Base-by-base conservation (phyloP, 768 basidiomycete genomes). In the Mrakia blollopis region DNA sequence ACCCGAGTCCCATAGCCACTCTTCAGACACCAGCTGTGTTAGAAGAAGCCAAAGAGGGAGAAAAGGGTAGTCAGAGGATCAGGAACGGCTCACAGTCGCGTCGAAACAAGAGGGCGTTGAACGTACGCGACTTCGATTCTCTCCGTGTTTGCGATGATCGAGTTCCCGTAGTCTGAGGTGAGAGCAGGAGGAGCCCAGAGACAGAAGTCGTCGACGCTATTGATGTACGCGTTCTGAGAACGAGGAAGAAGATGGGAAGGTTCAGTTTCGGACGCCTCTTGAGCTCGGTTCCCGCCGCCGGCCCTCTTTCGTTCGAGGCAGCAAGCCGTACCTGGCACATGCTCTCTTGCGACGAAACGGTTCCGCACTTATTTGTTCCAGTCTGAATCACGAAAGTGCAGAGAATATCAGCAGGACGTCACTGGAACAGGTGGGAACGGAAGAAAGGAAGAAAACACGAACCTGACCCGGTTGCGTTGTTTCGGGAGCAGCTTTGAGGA, bases 101-200 rank as follows among this genome's bases (percentile, higher is more conserved):
- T 44, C 16, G 47, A 11, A 41, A 1, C 30, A 25, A n/a, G 30
- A 57, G 4, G 39, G 11, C n/a, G 11, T 6, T 5, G 11, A 7
- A 50, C 47, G 32, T 16, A 77, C 1, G 91, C 88, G 16, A 93
- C 90, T 77, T 85, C 85, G 70, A 86, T 83, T 57, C 85, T 87
- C 89, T 94, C 92, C 3, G 87, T 87, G 77, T 90, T 86, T 50
- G 86, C 89, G 62, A 93, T 89, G n/a, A 84, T 82, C 21, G 86
- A 85, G 74, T 83, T 5, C 35, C 80, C 62, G 76, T 74, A 52
- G 28, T 62, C 30, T 74, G 79, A 70, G 72, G 80, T 50, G 60
- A 78, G 60, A 23, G 75, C 23, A 1, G 72, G 71, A 54, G 79
- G 73, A 62, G 78, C 65, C 74, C 78, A 75, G 41, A 78, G 60